Percentiles rank a stretch among this genome's conserved stretches.
phyloP scores from a whole-genome alignment of 1,284 basidiomycete genomes.

The Mycena sp. region DNA sequence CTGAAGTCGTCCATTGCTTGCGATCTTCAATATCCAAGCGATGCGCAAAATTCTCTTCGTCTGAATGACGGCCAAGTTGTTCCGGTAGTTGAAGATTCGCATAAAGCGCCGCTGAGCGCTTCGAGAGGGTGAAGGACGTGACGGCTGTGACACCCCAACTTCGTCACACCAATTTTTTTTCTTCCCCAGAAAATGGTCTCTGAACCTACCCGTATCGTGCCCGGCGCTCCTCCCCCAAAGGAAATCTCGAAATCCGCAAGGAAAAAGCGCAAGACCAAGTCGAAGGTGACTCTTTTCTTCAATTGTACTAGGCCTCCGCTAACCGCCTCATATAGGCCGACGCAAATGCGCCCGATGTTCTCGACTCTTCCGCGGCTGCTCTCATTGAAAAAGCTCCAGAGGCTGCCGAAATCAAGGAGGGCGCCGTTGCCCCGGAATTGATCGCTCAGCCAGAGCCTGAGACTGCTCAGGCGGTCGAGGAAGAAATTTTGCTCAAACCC shows the following conservation, averaged over 20 bases:
- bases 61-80: no score
- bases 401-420: constrained; percentile 57
- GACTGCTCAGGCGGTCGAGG: constrained; percentile 53
- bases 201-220: constrained; percentile 67
- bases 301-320: constrained; percentile 21
- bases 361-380: constrained; percentile 58
- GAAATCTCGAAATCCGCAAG: constrained; percentile 67
- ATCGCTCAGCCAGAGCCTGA: constrained; percentile 53
- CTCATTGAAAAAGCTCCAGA: constrained; percentile 62
- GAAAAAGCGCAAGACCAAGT: constrained; percentile 74
- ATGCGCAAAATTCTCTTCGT: no score
- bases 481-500: constrained; percentile 54
- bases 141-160: background rate
- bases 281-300: constrained; percentile 38
- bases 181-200: constrained; percentile 22
- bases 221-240: constrained; percentile 74
- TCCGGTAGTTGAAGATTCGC: no score
- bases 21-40: background rate
- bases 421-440: constrained; percentile 57
- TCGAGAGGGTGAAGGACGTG: no score
- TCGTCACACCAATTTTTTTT: background rate
- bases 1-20: constrained; percentile 51
- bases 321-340: constrained; percentile 31
- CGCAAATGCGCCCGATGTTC: constrained; percentile 43
- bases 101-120: no score